Percentiles rank a stretch among this genome's conserved stretches.
Conservation (phyloP, 2,329 filamentous ascomycete species). For the Fusarium newnesense region DNA sequence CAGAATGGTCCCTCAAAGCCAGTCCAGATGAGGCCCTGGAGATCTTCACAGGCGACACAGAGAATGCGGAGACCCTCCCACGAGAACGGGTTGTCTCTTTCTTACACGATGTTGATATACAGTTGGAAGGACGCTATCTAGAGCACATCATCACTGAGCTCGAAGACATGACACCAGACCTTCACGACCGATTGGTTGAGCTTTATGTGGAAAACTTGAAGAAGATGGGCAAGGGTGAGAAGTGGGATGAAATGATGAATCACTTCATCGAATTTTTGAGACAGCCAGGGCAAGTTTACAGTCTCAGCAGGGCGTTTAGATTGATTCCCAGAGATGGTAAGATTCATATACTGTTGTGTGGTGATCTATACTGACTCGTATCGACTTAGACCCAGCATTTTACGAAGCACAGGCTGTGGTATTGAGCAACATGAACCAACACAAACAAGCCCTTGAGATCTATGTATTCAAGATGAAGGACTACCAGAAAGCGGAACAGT, state of each 20-base stretch:
- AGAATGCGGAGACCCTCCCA: conserved; percentile 92
- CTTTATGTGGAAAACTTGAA: conserved; percentile 70
- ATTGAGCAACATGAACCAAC: conserved; percentile 92
- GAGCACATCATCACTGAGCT: conserved; percentile 92
- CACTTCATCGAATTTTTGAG: conserved; percentile 80
- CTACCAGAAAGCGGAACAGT: conserved; percentile 93
- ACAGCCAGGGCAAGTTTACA: conserved; percentile 79
- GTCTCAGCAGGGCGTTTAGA: conserved; percentile 78
- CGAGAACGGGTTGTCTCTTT: conserved; percentile 80
- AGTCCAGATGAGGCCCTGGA: conserved; percentile 86
- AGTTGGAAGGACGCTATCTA: conserved; percentile 82
- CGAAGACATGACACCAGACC: conserved; percentile 83
- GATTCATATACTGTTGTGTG: conserved; percentile 35
- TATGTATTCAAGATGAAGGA: conserved; percentile 95
- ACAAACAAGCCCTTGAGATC: conserved; percentile 95
- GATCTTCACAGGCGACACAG: conserved; percentile 90
- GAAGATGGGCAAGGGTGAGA: conserved; percentile 54
- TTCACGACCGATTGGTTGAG: conserved; percentile 86
- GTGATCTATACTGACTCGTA: conserved; percentile 14
- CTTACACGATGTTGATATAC: conserved; percentile 73
- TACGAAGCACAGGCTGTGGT: conserved; percentile 92
- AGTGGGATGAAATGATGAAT: conserved; percentile 68
- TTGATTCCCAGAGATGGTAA: conserved; percentile 83
- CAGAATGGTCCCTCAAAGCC: conserved; percentile 83
- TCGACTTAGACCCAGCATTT: conserved; percentile 77